Percentiles rank a stretch among this genome's conserved stretches.
Conservation (phyloP, 768 basidiomycete genomes). For the Naganishia onofrii region DNA sequence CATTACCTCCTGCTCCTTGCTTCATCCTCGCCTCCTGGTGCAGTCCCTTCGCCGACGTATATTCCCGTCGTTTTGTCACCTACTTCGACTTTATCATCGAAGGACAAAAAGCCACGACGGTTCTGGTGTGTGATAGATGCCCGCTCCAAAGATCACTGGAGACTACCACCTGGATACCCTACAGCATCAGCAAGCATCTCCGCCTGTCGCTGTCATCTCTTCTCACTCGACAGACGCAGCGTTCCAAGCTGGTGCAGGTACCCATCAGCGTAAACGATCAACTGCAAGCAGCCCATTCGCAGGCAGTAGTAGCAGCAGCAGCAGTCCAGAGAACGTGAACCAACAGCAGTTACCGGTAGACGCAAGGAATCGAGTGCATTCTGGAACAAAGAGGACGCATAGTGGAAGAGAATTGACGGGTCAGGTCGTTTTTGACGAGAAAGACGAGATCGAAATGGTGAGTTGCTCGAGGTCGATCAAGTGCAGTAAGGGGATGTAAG, state of each 20-base stretch:
- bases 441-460: slow-evolving; percentile 11
- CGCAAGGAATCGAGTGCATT: not conserved
- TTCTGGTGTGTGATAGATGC: slow-evolving; percentile 6
- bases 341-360: slow-evolving; percentile 1
- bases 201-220: not conserved
- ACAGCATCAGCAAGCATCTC: not conserved
- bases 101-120: not conserved
- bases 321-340: not conserved
- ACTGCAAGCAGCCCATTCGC: not conserved
- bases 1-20: too few relatives aligned
- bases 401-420: not conserved
- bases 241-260: not conserved
- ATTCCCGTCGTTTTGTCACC: not conserved
- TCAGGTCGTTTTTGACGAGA: slow-evolving; percentile 17
- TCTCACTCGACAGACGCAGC: not conserved
- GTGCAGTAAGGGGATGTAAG: not conserved
- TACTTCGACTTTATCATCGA: not conserved
- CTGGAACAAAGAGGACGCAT: not conserved
- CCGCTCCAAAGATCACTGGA: slow-evolving; percentile 14
- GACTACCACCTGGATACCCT: slow-evolving; percentile 2
- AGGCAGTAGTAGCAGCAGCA: too few relatives aligned
- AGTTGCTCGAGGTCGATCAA: not conserved
- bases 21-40: not conserved
- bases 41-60: not conserved
- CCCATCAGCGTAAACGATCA: slow-evolving; percentile 17